A percentile compares a stretch with the other conserved stretches of the same genome.
Conservation (phyloP, 1,139 yeast species). For the Lodderomyces beijingensis region DNA sequence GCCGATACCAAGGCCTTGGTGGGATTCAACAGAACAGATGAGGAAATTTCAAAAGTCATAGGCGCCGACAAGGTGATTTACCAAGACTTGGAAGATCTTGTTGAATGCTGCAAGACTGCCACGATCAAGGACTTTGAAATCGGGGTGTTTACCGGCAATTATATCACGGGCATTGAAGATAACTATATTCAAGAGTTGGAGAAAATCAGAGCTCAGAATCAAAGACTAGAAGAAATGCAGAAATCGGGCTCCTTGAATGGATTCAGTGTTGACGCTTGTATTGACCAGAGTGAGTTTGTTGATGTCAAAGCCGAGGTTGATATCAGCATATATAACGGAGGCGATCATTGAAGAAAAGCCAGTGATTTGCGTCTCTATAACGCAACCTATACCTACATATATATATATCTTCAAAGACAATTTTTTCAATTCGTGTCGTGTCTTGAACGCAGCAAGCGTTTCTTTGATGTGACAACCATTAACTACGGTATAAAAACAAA, state of each 20-base stretch:
- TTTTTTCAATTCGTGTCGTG: not conserved
- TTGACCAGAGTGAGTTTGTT: constrained; percentile 43
- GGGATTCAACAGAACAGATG: constrained; percentile 73
- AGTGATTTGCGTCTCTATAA: too few relatives aligned
- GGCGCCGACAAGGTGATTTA: constrained; percentile 92
- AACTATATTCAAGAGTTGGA: constrained; percentile 80
- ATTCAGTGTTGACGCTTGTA: constrained; percentile 42
- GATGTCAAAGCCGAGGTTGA: constrained; percentile 88
- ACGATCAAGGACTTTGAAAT: constrained; percentile 67
- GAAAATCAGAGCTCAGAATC: constrained; percentile 76
- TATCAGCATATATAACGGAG: constrained; percentile 83
- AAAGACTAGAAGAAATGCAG: constrained; percentile 48
- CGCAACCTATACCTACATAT: too few relatives aligned
- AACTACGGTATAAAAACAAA: too few relatives aligned
- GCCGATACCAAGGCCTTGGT: constrained; percentile 95
- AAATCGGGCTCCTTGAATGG: constrained; percentile 18
- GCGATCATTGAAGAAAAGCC: constrained; percentile 48
- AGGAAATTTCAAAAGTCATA: constrained; percentile 69
- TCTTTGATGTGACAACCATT: too few relatives aligned
- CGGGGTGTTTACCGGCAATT: constrained; percentile 95
- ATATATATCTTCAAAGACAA: too few relatives aligned
- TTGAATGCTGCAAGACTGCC: constrained; percentile 64
- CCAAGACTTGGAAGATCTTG: constrained; percentile 77
- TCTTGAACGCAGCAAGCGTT: constrained; percentile 1
- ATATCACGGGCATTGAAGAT: constrained; percentile 88